Percentiles rank a stretch among this genome's conserved stretches.
Evolutionary conservation across 2,329 filamentous ascomycete genomes (phyloP).

Genomic region (Incumbomyces delicatus): DNA sequence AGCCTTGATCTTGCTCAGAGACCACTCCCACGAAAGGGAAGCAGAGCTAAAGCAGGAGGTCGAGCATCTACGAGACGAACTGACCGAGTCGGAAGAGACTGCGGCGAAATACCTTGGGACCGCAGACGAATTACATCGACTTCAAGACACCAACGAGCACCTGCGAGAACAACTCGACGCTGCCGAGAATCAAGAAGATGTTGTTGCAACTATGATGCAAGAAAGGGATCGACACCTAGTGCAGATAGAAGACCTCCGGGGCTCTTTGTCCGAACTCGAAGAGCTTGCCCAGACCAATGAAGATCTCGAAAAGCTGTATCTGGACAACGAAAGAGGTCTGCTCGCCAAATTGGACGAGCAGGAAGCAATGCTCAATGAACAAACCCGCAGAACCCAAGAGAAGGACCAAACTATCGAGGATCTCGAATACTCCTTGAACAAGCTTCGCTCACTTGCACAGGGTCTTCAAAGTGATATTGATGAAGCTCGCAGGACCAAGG

Average conservation of each 20-base stretch:
- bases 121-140: conserved; percentile 62
- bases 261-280: conserved; percentile 72
- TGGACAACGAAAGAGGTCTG: conserved; percentile 61
- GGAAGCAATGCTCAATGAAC: conserved; percentile 74
- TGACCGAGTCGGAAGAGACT: conserved; percentile 55
- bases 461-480: conserved; percentile 78
- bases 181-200: conserved; percentile 77
- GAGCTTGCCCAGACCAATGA: conserved; percentile 86
- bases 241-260: conserved; percentile 16
- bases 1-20: conserved; percentile 71
- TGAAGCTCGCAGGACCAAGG: conserved; percentile 79
- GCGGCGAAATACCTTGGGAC: conserved; percentile 61
- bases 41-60: conserved; percentile 67
- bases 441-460: conserved; percentile 81
- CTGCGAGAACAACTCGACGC: conserved; percentile 85
- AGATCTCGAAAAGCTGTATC: conserved; percentile 87
- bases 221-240: conserved; percentile 57
- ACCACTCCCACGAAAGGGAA: conserved; percentile 79
- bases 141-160: conserved; percentile 70
- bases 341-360: conserved; percentile 88
- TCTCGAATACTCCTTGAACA: conserved; percentile 77
- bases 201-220: conserved; percentile 85
- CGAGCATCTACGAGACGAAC: conserved; percentile 60
- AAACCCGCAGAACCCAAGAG: conserved; percentile 59
- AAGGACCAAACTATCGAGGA: conserved; percentile 76